These are phyloP conservation scores for Apiospora phragmitis DNA, from an alignment of 2,329 filamentous ascomycete species.

Conservation along the genomic window DNA sequence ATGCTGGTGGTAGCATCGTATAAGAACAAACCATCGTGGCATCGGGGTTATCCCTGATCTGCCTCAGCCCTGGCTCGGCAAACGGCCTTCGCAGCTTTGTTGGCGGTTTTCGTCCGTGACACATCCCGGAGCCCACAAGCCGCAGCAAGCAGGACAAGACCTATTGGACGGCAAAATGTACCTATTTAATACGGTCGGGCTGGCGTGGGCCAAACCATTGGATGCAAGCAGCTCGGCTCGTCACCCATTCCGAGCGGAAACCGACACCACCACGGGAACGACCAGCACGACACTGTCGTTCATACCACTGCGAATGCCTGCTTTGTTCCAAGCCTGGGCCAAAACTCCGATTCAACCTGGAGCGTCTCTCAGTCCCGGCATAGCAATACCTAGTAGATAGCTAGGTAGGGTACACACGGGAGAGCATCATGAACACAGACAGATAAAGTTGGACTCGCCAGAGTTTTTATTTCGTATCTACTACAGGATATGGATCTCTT, in stretches of 20 bases:
- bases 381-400: too few relatives aligned
- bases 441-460: not conserved
- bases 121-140: too few relatives aligned
- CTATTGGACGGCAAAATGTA: too few relatives aligned
- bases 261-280: not conserved
- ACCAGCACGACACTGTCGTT: not conserved
- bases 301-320: not conserved
- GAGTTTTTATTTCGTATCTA: slow-evolving; percentile 1
- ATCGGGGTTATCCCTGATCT: too few relatives aligned
- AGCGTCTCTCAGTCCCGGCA: not conserved
- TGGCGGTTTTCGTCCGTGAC: too few relatives aligned
- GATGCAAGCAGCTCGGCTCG: not conserved
- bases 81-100: too few relatives aligned
- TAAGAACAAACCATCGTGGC: too few relatives aligned
- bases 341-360: accelerated
- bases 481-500: not conserved
- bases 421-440: not conserved
- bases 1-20: too few relatives aligned
- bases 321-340: not conserved
- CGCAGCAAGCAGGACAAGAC: too few relatives aligned
- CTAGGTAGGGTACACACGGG: not conserved
- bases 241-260: not conserved
- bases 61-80: too few relatives aligned
- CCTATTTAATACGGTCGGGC: too few relatives aligned
- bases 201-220: too few relatives aligned